Evolutionary conservation across 169 alveolate species (phyloP), one percentile per base, ranked within the genome.

Genomic region (Eimeria praecox): DNA sequence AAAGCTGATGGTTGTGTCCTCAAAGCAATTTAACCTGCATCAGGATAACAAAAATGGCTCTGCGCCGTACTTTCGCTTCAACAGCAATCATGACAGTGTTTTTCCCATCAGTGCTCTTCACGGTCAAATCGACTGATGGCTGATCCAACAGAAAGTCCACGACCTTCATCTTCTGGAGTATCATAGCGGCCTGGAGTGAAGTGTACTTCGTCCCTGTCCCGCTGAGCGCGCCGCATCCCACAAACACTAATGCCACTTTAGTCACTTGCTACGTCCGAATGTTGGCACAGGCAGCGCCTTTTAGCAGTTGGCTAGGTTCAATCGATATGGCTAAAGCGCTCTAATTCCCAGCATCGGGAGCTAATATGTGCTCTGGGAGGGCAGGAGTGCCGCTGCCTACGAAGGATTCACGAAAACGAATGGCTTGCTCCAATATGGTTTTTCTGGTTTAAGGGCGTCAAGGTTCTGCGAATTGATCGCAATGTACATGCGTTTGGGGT

Each of bases 401-500:
- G 86, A 52, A 1, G 96, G 92, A 49, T 90, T 94, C 33, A 85
- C 64, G 12, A 89, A 89, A 24, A 94, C 96, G 73, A 94, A 94
- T 42, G 90, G 90, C 54, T 82, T 94, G 94, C 91, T 94, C 96
- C 96, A 94, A 89, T 94, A 94, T 0, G 96, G 94, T 59, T 71
- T 82, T 33, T 94, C 96, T 22, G 93, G 40, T 52, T 94, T 94
- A n/a, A 94, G 90, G 56, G 83, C 88, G 35, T 94, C 96, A 20
- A 94, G 73, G 71, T 94, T 85, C 69, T 94, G 96, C 78, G 96
- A 88, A 62, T 82, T 82, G 93, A 94, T 94, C 88, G 96, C 90
- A 56, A 94, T 82, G 80, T 94, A 94, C 96, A 94, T 82, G 80
- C 96, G 96, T 52, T 94, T 94, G 94, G 94, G 90, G 96, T 94